These are phyloP conservation scores for Leishmania braziliensis DNA, from an alignment of 208 protist genomes.

Conservation along the genomic window DNA sequence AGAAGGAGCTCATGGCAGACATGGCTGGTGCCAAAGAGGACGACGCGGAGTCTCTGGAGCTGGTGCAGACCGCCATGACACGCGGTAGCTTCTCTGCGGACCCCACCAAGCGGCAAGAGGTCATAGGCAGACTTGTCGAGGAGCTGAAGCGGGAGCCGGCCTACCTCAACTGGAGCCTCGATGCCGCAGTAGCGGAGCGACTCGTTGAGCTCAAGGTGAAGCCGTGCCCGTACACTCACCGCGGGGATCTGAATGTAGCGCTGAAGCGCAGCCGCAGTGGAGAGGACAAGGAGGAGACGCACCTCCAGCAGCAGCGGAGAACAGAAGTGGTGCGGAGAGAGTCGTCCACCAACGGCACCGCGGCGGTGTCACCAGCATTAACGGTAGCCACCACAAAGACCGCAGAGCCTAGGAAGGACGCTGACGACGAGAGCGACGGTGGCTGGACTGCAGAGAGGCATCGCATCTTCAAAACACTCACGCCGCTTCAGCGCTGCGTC, in stretches of 20 bases:
- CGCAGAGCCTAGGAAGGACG: background rate
- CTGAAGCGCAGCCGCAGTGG: conserved; percentile 38
- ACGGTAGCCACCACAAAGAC: background rate
- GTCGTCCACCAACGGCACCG: background rate
- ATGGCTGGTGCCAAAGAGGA: conserved; percentile 9
- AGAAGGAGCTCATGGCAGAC: conserved; percentile 55
- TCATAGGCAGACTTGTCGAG: conserved; percentile 45
- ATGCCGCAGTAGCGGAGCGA: conserved; percentile 60
- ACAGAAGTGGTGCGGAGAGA: conserved; percentile 12
- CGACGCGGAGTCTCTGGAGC: conserved; percentile 13
- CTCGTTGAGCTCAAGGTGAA: conserved; percentile 49
- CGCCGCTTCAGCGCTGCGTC: conserved; percentile 66
- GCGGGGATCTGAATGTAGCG: conserved; percentile 30
- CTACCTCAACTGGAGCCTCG: conserved; percentile 81
- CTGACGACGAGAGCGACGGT: conserved; percentile 1
- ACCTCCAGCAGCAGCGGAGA: conserved; percentile 14
- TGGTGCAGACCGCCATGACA: conserved; percentile 6
- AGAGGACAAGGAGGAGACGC: conserved; percentile 13
- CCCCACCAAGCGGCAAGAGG: conserved; percentile 20
- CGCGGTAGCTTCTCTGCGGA: conserved; percentile 27
- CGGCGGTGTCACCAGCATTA: background rate
- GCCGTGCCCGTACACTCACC: conserved; percentile 62
- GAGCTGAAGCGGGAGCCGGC: conserved; percentile 75
- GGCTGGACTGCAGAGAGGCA: conserved; percentile 40
- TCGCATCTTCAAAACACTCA: conserved; percentile 54